phyloP scores from a whole-genome alignment of 495 filamentous ascomycete genomes.

The Penicillium crystallinum region DNA sequence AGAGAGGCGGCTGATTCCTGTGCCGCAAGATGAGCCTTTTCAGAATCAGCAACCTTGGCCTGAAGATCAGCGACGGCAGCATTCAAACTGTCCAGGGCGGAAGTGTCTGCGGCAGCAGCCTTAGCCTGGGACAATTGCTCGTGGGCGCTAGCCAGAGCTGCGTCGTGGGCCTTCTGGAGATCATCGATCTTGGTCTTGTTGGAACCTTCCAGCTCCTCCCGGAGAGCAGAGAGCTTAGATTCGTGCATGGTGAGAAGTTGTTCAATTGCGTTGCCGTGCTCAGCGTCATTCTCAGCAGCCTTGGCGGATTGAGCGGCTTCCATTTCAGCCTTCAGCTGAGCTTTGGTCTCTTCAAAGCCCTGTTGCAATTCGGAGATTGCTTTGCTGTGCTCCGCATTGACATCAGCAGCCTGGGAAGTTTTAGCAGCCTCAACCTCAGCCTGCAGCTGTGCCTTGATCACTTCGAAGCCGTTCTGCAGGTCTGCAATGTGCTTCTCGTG shows the following conservation, averaged over 20 bases:
- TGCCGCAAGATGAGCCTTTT: constrained; percentile 25
- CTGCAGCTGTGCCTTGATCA: constrained; percentile 28
- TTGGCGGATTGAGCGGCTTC: constrained; percentile 29
- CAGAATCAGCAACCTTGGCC: constrained; percentile 32
- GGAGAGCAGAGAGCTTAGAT: constrained; percentile 33
- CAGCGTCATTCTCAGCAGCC: constrained; percentile 35
- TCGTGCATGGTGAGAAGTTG: constrained; percentile 43
- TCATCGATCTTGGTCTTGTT: constrained; percentile 36
- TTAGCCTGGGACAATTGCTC: constrained; percentile 35
- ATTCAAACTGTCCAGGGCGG: constrained; percentile 32
- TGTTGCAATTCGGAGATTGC: constrained; percentile 31
- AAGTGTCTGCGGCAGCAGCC: constrained; percentile 35
- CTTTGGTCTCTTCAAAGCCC: constrained; percentile 30
- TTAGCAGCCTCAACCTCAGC: constrained; percentile 30
- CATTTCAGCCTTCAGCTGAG: constrained; percentile 31
- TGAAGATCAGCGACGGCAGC: constrained; percentile 35
- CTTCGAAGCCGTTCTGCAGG: constrained; percentile 6
- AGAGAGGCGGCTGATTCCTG: constrained; percentile 21
- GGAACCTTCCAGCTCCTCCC: constrained; percentile 33
- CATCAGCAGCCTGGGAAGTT: constrained; percentile 24
- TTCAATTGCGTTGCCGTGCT: constrained; percentile 43
- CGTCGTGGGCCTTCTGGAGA: constrained; percentile 37
- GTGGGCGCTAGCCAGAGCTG: constrained; percentile 26
- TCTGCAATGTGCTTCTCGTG: constrained; percentile 16
- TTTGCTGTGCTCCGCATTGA: constrained; percentile 12